These are phyloP conservation scores for Fusarium anguioides DNA, from an alignment of 2,329 filamentous ascomycete species.

Conservation along the genomic window DNA sequence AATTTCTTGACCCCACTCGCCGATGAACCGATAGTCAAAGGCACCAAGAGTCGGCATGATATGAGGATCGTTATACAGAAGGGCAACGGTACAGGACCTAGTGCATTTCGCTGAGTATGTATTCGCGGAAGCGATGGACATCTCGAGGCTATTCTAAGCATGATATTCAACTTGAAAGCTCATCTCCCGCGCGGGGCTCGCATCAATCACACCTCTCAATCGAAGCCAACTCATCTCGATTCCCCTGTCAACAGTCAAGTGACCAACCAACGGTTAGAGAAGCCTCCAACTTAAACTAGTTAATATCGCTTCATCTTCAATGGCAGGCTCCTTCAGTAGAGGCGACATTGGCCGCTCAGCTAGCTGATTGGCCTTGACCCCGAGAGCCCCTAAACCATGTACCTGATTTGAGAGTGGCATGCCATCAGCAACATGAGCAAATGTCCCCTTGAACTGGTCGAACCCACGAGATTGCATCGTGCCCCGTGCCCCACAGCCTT, in stretches of 20 bases:
- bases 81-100: not conserved
- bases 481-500: constrained; percentile 41
- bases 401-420: constrained; percentile 22
- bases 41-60: constrained; percentile 5
- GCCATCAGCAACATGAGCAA: not conserved
- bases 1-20: constrained; percentile 45
- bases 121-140: not conserved
- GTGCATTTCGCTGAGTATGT: not conserved
- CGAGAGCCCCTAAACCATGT: not conserved
- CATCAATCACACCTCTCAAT: constrained; percentile 13
- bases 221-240: constrained; percentile 12
- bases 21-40: constrained; percentile 10
- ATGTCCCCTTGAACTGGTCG: constrained; percentile 27
- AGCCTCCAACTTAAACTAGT: constrained; percentile 34
- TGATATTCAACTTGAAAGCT: constrained; percentile 23
- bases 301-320: constrained; percentile 42
- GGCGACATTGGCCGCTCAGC: constrained; percentile 30
- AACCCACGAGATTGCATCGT: constrained; percentile 44
- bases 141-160: not conserved
- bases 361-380: constrained; percentile 19
- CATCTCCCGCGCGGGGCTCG: constrained; percentile 38
- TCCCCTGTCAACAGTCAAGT: constrained; percentile 18
- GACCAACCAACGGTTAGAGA: constrained; percentile 32
- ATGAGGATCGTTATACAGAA: constrained; percentile 14
- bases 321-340: constrained; percentile 10